Percentiles rank a stretch among this genome's conserved stretches.
These are phyloP conservation scores for Ettlia oleoabundans DNA, from an alignment of 139 green algal genomes.

Conservation along the genomic window DNA sequence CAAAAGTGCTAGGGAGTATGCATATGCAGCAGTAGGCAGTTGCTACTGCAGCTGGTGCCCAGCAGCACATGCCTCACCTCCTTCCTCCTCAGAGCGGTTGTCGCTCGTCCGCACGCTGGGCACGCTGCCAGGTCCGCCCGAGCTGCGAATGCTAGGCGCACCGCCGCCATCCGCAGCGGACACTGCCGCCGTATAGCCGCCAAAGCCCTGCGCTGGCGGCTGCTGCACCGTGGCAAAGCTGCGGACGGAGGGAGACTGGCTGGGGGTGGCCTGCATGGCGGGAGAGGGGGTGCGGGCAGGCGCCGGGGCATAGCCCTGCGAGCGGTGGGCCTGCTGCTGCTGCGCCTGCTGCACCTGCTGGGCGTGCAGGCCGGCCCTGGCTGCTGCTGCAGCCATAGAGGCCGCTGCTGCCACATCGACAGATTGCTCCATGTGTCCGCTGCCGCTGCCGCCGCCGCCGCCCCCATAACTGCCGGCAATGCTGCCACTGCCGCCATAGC, in stretches of 20 bases:
- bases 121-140: background rate
- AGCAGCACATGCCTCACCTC: background rate
- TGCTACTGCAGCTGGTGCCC: too few species aligned
- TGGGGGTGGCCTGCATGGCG: background rate
- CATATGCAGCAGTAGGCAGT: too few species aligned
- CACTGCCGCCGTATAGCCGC: background rate
- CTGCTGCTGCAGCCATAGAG: background rate
- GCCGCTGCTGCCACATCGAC: background rate
- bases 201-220: background rate
- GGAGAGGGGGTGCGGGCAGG: background rate
- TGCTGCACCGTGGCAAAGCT: constrained; percentile 21
- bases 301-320: too few species aligned
- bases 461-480: background rate
- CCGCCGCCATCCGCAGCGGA: background rate
- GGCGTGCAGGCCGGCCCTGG: background rate
- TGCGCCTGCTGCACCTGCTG: background rate
- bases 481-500: background rate
- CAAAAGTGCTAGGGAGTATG: too few species aligned
- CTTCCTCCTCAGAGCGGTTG: background rate
- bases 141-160: background rate
- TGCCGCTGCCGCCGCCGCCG: too few species aligned
- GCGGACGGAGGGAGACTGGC: background rate
- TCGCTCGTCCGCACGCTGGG: background rate
- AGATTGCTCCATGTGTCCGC: too few species aligned
- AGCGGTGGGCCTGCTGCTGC: background rate